A percentile compares a stretch with the other conserved stretches of the same genome.
These are phyloP conservation scores for Tuctoria greenei DNA, from an alignment of 176 grass and related monocot genomes.

Conservation along the genomic window DNA sequence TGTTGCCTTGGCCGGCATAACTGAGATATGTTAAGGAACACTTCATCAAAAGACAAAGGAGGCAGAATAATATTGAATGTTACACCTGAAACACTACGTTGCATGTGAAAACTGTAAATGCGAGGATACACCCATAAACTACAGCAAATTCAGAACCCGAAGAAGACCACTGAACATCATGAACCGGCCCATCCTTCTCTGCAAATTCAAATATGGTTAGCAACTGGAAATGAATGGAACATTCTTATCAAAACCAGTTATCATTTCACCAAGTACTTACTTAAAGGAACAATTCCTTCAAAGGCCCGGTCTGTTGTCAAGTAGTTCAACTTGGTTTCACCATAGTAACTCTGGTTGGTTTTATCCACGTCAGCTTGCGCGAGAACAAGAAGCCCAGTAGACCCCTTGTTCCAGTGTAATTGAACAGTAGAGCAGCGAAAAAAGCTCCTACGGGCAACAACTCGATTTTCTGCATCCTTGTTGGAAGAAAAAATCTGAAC, in stretches of 20 bases:
- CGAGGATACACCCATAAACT: conserved; percentile 89
- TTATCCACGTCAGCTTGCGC: conserved; percentile 92
- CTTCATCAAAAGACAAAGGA: conserved; percentile 25
- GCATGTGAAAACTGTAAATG: conserved; percentile 22
- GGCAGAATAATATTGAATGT: conserved; percentile 21
- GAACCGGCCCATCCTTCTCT: conserved; percentile 90
- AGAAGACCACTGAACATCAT: conserved; percentile 87
- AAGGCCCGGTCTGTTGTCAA: conserved; percentile 84
- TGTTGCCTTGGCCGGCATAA: conserved; percentile 88
- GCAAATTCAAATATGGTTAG: conserved; percentile 23
- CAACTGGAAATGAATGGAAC: background rate
- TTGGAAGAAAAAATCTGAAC: conserved; percentile 86
- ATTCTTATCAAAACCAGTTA: background rate
- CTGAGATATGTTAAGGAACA: conserved; percentile 61
- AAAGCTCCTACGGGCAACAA: conserved; percentile 78
- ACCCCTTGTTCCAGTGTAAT: conserved; percentile 79
- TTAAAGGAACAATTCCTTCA: conserved; percentile 87
- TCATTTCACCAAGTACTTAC: conserved; percentile 44
- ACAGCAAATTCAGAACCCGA: conserved; percentile 86
- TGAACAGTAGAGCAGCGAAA: conserved; percentile 81
- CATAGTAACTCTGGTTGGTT: conserved; percentile 98
- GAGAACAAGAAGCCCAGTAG: conserved; percentile 74
- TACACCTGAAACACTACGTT: conserved; percentile 6
- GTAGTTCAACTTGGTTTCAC: conserved; percentile 95
- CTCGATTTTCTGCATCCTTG: conserved; percentile 76